A percentile compares a stretch with the other conserved stretches of the same genome.
These are phyloP conservation scores for Zygoascus meyerae DNA, from an alignment of 1,139 yeast genomes.

Conservation along the genomic window DNA sequence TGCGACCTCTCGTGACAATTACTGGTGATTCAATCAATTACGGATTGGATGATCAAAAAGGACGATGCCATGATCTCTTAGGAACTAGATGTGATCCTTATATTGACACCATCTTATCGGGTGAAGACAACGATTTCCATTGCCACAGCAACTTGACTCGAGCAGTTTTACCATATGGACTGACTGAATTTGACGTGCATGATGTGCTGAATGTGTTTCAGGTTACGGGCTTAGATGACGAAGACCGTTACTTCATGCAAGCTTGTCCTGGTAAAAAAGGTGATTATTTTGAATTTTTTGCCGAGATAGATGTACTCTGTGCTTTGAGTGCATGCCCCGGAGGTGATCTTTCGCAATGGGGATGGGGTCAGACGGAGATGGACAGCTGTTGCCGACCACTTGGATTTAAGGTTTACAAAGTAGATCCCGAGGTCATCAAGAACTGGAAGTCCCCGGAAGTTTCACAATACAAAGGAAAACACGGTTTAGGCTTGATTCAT, in stretches of 20 bases:
- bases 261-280: conserved; percentile 55
- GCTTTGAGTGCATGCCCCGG: conserved; percentile 70
- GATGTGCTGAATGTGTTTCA: conserved; percentile 67
- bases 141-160: conserved; percentile 61
- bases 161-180: conserved; percentile 53
- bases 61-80: conserved; percentile 58
- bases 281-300: conserved; percentile 62
- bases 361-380: conserved; percentile 63
- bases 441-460: conserved; percentile 49
- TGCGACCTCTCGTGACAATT: conserved; percentile 59
- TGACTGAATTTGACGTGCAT: conserved; percentile 61
- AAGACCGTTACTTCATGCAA: conserved; percentile 67
- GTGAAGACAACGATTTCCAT: conserved; percentile 59
- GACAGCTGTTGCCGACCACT: conserved; percentile 57
- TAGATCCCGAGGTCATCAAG: conserved; percentile 42
- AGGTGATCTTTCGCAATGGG: conserved; percentile 64
- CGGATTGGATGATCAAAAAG: conserved; percentile 58
- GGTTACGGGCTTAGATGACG: conserved; percentile 59
- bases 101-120: conserved; percentile 51
- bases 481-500: conserved; percentile 38
- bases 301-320: conserved; percentile 58
- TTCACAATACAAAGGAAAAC: conserved; percentile 51
- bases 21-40: conserved; percentile 53
- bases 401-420: conserved; percentile 53
- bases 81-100: conserved; percentile 70